These are phyloP conservation scores for Botryotinia narcissicola DNA, from an alignment of 2,329 filamentous ascomycete species.

Conservation along the genomic window DNA sequence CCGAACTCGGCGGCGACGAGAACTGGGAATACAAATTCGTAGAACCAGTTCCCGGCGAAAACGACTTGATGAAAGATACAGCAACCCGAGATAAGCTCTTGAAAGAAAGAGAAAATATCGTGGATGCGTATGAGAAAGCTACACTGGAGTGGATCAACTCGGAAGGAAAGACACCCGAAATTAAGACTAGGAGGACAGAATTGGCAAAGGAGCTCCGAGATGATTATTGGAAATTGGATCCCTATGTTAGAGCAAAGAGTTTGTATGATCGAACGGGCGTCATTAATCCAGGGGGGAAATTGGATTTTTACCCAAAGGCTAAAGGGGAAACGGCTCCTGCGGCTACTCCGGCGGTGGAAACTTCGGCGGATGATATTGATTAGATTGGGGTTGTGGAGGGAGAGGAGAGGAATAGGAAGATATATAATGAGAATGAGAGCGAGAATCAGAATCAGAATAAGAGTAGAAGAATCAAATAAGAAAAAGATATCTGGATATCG, in stretches of 20 bases:
- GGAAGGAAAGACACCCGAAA: slow-evolving; percentile 42
- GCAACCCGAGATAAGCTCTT: slow-evolving; percentile 62
- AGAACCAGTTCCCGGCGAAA: slow-evolving; percentile 74
- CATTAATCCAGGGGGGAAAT: slow-evolving; percentile 62
- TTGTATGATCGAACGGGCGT: slow-evolving; percentile 80
- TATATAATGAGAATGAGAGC: neutral
- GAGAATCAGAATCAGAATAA: neutral
- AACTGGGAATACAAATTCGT: slow-evolving; percentile 80
- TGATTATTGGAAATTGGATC: slow-evolving; percentile 89
- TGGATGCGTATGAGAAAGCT: slow-evolving; percentile 68
- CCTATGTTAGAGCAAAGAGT: slow-evolving; percentile 78
- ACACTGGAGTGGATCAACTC: slow-evolving; percentile 72
- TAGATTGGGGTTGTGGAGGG: slow-evolving; percentile 19
- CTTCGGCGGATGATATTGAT: slow-evolving; percentile 35
- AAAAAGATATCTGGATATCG: neutral
- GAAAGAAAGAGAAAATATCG: slow-evolving; percentile 61
- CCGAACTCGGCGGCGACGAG: slow-evolving; percentile 83
- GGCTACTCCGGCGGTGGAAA: neutral
- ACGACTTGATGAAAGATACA: slow-evolving; percentile 67
- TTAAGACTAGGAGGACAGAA: slow-evolving; percentile 57
- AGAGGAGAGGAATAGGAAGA: neutral
- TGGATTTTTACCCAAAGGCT: slow-evolving; percentile 64
- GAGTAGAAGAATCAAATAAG: neutral
- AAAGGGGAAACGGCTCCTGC: slow-evolving; percentile 18
- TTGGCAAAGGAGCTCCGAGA: slow-evolving; percentile 63